phyloP scores from a whole-genome alignment of 2,329 filamentous ascomycete species.

The Cadophora sp. region DNA sequence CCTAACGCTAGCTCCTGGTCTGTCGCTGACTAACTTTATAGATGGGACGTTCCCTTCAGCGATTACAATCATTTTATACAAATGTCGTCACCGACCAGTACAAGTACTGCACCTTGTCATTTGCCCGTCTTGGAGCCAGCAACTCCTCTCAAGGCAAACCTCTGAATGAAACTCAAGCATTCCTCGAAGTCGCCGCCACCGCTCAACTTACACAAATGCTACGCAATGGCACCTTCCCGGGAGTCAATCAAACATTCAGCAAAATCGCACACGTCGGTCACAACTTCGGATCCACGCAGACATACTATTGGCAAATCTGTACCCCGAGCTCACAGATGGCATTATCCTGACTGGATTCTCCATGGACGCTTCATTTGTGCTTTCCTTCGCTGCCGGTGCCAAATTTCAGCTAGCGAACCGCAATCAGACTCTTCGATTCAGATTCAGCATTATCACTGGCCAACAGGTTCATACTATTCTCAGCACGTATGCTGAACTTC shows the following conservation, averaged over 20 bases:
- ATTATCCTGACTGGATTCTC: slow-evolving; percentile 68
- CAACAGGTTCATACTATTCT: slow-evolving; percentile 33
- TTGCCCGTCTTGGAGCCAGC: slow-evolving; percentile 68
- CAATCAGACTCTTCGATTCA: slow-evolving; percentile 44
- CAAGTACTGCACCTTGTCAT: slow-evolving; percentile 65
- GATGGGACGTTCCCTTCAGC: slow-evolving; percentile 65
- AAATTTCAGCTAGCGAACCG: slow-evolving; percentile 54
- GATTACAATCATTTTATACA: slow-evolving; percentile 69
- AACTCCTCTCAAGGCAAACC: slow-evolving; percentile 64
- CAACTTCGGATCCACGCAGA: slow-evolving; percentile 66
- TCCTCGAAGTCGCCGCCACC: slow-evolving; percentile 64
- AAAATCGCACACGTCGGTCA: slow-evolving; percentile 67
- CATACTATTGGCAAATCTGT: slow-evolving; percentile 59
- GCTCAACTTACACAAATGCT: slow-evolving; percentile 58
- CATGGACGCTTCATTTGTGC: slow-evolving; percentile 53
- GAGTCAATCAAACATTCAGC: slow-evolving; percentile 47
- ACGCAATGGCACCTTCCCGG: slow-evolving; percentile 53
- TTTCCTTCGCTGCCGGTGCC: slow-evolving; percentile 52
- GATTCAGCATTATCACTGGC: slow-evolving; percentile 45
- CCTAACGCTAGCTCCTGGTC: background rate
- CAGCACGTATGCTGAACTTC: slow-evolving; percentile 25
- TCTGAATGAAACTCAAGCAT: slow-evolving; percentile 64
- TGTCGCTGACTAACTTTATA: slow-evolving; percentile 33
- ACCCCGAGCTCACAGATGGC: slow-evolving; percentile 62
- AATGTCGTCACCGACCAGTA: slow-evolving; percentile 58